Percentiles rank a stretch among this genome's conserved stretches.
phyloP scores from a whole-genome alignment of 495 filamentous ascomycete species.

The Penicillium crystallinum region DNA sequence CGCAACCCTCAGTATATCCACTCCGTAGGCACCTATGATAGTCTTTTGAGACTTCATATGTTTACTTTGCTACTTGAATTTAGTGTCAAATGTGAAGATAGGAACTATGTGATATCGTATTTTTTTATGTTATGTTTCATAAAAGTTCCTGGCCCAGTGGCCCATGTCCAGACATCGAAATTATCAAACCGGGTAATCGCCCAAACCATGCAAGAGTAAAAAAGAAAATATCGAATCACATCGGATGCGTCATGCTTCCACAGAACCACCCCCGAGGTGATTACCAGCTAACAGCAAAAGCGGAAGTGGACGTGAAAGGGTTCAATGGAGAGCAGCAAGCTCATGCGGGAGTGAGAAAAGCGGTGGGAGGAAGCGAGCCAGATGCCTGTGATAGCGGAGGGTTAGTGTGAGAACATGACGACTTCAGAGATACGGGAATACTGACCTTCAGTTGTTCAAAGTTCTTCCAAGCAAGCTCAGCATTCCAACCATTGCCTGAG shows the following conservation, averaged over 20 bases:
- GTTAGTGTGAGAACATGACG: not conserved
- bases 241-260: conserved; percentile 10
- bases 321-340: not conserved
- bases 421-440: not conserved
- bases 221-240: conserved; percentile 9
- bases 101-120: not conserved
- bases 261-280: not conserved
- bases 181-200: conserved; percentile 28
- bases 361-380: conserved; percentile 35
- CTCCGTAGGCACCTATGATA: not conserved
- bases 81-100: not conserved
- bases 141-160: conserved; percentile 19
- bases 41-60: not conserved
- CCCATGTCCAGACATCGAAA: conserved; percentile 21
- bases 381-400: conserved; percentile 28
- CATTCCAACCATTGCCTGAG: conserved; percentile 65
- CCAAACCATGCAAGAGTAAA: conserved; percentile 35
- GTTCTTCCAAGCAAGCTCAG: conserved; percentile 58
- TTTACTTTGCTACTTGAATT: not conserved
- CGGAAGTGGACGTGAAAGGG: not conserved
- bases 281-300: conserved; percentile 1
- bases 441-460: conserved; percentile 56
- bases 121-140: conserved; percentile 19
- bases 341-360: conserved; percentile 30
- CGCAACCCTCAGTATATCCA: not conserved